phyloP scores from a whole-genome alignment of 2,329 filamentous ascomycete genomes.

The Parafenestella ontariensis region DNA sequence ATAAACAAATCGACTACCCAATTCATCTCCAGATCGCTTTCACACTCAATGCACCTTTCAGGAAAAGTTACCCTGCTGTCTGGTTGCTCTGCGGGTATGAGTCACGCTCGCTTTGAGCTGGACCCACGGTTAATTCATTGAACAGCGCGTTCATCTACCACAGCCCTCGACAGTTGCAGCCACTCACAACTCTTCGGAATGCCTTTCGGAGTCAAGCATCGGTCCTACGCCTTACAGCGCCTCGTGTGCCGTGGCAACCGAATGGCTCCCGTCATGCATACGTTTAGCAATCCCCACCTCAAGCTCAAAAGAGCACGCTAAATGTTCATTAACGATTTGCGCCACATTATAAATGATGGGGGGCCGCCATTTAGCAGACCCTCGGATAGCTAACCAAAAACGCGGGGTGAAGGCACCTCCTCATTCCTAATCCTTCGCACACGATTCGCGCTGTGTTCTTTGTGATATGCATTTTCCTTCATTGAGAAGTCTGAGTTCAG shows the following conservation, averaged over 20 bases:
- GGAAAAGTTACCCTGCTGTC: background rate
- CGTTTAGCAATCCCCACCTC: constrained; percentile 17
- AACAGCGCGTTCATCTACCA: background rate
- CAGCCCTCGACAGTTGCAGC: background rate
- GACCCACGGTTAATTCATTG: background rate
- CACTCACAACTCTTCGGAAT: constrained; percentile 9
- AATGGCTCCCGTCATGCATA: constrained; percentile 12
- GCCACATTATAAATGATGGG: constrained; percentile 3
- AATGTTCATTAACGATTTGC: constrained; percentile 15
- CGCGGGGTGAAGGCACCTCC: constrained; percentile 9
- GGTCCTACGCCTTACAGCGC: constrained; percentile 12
- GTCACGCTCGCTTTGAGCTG: background rate
- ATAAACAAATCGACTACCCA: background rate
- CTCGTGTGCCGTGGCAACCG: constrained; percentile 3
- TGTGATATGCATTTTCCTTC: constrained; percentile 5
- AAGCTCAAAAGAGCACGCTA: constrained; percentile 10
- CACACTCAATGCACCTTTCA: background rate
- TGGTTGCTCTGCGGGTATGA: background rate
- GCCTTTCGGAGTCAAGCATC: constrained; percentile 10
- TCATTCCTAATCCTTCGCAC: background rate
- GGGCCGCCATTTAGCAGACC: background rate
- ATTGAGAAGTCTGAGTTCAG: background rate
- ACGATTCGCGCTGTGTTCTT: background rate
- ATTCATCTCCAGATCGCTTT: background rate
- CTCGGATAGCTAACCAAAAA: constrained; percentile 15